A percentile compares a stretch with the other conserved stretches of the same genome.
Evolutionary conservation across 139 green algal species (phyloP).

Genomic region (Volvox reticuliferus): DNA sequence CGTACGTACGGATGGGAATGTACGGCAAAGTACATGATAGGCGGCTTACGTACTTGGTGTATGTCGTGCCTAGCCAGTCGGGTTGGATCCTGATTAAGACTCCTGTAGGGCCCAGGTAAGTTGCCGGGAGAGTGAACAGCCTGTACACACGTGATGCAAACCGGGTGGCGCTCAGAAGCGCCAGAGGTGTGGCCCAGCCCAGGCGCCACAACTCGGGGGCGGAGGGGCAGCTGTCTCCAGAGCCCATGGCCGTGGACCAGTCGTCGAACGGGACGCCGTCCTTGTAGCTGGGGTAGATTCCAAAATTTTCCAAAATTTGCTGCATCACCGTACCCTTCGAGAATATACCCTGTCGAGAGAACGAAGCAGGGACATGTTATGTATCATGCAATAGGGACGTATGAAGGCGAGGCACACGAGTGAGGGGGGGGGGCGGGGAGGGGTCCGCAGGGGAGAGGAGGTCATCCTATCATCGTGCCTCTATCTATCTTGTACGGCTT

Average conservation of each 20-base stretch:
- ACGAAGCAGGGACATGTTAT: not conserved
- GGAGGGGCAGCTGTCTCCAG: slow-evolving; percentile 14
- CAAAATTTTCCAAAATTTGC: not conserved
- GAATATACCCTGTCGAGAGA: not conserved
- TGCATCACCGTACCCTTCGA: not conserved
- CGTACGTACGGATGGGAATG: not conserved
- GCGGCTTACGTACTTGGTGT: not conserved
- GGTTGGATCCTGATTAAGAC: not conserved
- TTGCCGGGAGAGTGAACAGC: slow-evolving; percentile 4
- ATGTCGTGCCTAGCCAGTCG: not conserved
- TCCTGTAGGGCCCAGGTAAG: not conserved
- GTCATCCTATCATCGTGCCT: no score
- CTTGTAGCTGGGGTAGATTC: not conserved
- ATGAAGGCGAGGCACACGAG: no score
- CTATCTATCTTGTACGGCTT: no score
- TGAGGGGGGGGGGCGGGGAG: no score
- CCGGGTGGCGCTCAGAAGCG: not conserved
- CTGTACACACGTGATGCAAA: not conserved
- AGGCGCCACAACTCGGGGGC: not conserved
- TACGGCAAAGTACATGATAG: not conserved
- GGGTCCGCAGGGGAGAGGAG: no score
- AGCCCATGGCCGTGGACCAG: not conserved
- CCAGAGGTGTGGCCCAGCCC: not conserved
- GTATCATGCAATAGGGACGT: no score
- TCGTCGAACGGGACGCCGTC: slow-evolving; percentile 16